Evolutionary conservation across 257 asterid species (phyloP), one percentile per base, ranked within the genome.

Genomic region (Plantago major): DNA sequence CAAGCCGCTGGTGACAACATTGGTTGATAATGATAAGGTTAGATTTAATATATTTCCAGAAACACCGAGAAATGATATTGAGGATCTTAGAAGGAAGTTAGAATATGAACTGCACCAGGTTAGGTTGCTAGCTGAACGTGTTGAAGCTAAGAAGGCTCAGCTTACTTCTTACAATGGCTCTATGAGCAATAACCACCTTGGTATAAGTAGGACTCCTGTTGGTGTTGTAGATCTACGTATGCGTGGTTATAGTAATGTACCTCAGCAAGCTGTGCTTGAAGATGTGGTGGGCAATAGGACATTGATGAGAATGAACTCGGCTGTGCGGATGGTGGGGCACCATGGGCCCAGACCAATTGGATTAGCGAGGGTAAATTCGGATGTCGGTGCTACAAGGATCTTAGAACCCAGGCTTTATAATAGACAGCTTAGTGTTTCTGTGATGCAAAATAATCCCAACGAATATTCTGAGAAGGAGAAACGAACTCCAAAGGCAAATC

Each of bases 401-500:
- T 73, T 68, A 15, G 86, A 76, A 53, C 64, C 76, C 6, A 82
- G 91, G 71, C 74, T 79, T 42, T 85, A 80, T 67, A 65, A 37
- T 65, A 74, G 94, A 77, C 89, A 82, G 63, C 84, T 87, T 66
- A 91, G 84, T 67, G 86, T 86, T 76, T 65, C 89, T 10, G 82
- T 80, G 44, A 70, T 71, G 14, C 83, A 79, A 63, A 78, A 66
- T 74, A 73, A 74, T 66, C 69, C 71, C 63, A 66, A 50, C 12
- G 92, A 78, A 22, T 76, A 57, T 69, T 65, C 76, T 30, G 96
- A 88, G 83, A 91, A 86, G 78, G 98, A 91, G 82, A 91, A 88
- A 73, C 81, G 95, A 58, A 91, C 92, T 26, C 98, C 98, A 11
- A 91, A 86, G 84, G 98, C 96, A 14, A 88, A 91, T 74, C 89